Percentiles rank a stretch among this genome's conserved stretches.
phyloP scores from a whole-genome alignment of 306 rosid genomes.

The Sicyos baderoa region DNA sequence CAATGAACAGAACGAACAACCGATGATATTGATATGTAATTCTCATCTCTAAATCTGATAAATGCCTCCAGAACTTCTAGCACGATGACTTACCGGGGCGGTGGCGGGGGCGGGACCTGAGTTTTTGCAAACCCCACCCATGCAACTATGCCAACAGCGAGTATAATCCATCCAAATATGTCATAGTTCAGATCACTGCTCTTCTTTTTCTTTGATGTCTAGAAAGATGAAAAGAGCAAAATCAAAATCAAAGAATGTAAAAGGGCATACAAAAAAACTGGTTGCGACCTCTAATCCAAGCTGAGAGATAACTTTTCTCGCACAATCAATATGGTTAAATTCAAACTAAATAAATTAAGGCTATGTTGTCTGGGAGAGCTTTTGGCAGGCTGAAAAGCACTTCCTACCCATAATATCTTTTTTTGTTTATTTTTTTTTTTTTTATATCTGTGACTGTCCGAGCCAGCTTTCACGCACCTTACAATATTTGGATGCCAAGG shows the following conservation, averaged over 20 bases:
- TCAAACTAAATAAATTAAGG: not conserved
- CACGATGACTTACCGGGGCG: slow-evolving; percentile 29
- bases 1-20: not conserved
- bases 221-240: not conserved
- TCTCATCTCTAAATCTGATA: slow-evolving; percentile 23
- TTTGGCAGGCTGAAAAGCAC: not conserved
- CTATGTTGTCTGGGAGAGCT: not conserved
- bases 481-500: too few relatives aligned
- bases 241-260: too few relatives aligned
- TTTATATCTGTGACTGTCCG: too few relatives aligned
- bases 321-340: not conserved
- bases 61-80: not conserved
- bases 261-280: too few relatives aligned
- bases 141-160: slow-evolving; percentile 55
- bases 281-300: not conserved
- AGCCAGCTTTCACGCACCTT: too few relatives aligned
- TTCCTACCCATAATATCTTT: not conserved
- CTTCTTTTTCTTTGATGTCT: slow-evolving; percentile 39
- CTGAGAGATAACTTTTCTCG: too few relatives aligned
- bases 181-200: slow-evolving; percentile 45
- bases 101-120: slow-evolving; percentile 35
- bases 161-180: slow-evolving; percentile 55
- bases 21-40: slow-evolving; percentile 16
- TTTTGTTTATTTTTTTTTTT: too few relatives aligned
- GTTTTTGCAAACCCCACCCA: slow-evolving; percentile 60